Conservation (phyloP, 78 protist genomes). For the Dictyostelium brefeldianum region DNA sequence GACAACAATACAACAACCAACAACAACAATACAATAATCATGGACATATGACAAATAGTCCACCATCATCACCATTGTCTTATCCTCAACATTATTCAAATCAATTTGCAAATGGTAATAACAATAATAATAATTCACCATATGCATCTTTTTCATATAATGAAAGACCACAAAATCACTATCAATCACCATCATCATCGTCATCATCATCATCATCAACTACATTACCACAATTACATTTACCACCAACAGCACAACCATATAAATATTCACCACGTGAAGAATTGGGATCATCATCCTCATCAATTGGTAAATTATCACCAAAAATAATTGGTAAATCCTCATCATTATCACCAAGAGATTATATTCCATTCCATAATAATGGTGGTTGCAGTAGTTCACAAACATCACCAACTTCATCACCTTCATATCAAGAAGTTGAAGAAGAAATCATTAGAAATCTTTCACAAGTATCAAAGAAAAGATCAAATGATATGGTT, state of each 20-base stretch:
- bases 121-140: not conserved
- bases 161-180: not conserved
- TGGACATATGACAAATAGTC: not conserved
- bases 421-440: constrained; percentile 27
- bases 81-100: not conserved
- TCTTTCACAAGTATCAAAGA: constrained; percentile 6
- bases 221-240: not conserved
- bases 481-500: not conserved
- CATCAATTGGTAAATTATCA: not conserved
- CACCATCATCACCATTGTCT: not conserved
- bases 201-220: not conserved
- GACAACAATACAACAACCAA: not conserved
- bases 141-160: not conserved
- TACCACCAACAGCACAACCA: constrained; percentile 8
- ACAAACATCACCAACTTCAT: constrained; percentile 41
- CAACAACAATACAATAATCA: not conserved
- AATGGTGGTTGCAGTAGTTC: constrained; percentile 14
- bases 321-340: constrained; percentile 36
- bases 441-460: constrained; percentile 36
- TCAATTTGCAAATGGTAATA: no score
- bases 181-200: constrained; percentile 1
- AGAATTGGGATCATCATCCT: not conserved
- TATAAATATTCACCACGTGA: not conserved
- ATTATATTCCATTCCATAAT: not conserved
- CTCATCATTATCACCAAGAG: constrained; percentile 4